Evolutionary conservation across 2,329 filamentous ascomycete species (phyloP), one percentile per base, ranked within the genome.

Genomic region (Davidsoniella virescens): DNA sequence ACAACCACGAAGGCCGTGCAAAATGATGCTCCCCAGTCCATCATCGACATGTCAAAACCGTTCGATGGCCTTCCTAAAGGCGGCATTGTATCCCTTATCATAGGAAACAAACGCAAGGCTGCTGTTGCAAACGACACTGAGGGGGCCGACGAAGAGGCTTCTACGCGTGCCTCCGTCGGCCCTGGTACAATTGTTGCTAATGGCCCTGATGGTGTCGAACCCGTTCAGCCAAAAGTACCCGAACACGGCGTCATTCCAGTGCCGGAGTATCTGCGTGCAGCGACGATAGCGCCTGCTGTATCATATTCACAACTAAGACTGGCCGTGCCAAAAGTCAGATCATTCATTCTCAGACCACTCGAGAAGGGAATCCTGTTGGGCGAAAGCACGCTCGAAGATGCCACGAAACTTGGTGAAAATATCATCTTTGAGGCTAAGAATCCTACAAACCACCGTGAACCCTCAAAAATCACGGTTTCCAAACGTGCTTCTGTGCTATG

Each of bases 1-100:
- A 79, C 78, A 8, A 75, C 78, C 8, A 74, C 72, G 12, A 84
- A 76, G 55, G 67, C 69, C 2, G 67, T 73, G 0, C 79, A 81
- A 53, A 77, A 74, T 51, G 87, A 92, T 55, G 72, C 80, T 0
- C 87, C 87, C 0, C 83, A 88, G 58, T 84, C 84, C 9, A 80
- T 90, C 17, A 68, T 98, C 7, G 92, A 98, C 63, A 72, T 98
- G 2, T 92, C 86, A 14, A 94, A 92, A 59, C 92, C 92, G 1
- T 94, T 88, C 55, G 90, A 98, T 57, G 88, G 90, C 1, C 71
- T 96, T 40, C 92, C 92, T 0, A 87, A 84, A 61, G 92, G 92
- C 20, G 92, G 92, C 2, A 73, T 98, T 16, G 79, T 85, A 1
- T 75, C 86, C 2, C 77, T 98, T 67, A 68, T 98, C 1, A 74